These are phyloP conservation scores for Leishmania gerbilli DNA, from an alignment of 208 protist genomes.

Conservation along the genomic window DNA sequence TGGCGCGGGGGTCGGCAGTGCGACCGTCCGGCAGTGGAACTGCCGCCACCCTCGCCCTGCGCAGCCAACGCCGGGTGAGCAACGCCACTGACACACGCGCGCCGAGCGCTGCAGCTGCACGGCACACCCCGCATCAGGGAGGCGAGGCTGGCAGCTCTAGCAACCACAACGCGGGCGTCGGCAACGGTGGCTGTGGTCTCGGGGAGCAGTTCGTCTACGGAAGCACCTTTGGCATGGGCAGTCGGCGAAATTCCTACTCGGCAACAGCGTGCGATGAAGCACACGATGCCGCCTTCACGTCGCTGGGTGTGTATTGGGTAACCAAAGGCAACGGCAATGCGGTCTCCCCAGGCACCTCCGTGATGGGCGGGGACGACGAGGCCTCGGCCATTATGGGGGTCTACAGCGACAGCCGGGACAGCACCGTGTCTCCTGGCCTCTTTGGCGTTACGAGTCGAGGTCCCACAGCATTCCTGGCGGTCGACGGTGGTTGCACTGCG, in stretches of 20 bases:
- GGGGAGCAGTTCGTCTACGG: conserved; percentile 13
- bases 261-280: conserved; percentile 1
- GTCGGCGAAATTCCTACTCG: conserved; percentile 5
- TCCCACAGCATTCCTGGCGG: background rate
- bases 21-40: conserved; percentile 5
- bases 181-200: background rate
- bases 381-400: background rate
- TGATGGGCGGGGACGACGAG: background rate
- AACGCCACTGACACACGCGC: conserved; percentile 1
- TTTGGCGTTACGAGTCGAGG: background rate
- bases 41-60: background rate
- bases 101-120: background rate
- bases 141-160: background rate
- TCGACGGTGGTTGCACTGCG: too few species aligned
- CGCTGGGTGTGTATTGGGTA: background rate
- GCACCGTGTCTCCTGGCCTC: background rate
- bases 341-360: background rate
- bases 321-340: background rate
- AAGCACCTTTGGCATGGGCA: conserved; percentile 14
- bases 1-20: background rate
- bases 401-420: background rate
- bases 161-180: background rate
- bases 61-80: background rate
- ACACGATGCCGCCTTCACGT: background rate
- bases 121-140: background rate